Evolutionary conservation across 164 flowering plant species (phyloP).

Genomic region (Annona cherimola): DNA sequence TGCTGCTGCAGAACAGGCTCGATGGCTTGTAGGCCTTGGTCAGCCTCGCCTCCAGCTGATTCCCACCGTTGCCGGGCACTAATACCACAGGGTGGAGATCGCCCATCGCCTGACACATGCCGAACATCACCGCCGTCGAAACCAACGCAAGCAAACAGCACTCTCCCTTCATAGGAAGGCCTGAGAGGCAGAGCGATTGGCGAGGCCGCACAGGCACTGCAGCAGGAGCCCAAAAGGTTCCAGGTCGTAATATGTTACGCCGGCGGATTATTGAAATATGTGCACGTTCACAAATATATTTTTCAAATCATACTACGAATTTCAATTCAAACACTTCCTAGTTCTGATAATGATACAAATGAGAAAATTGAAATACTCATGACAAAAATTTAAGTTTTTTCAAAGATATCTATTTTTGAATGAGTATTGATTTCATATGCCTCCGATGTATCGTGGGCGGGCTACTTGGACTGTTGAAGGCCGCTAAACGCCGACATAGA

Average conservation of each 20-base stretch:
- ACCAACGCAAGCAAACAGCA: background rate
- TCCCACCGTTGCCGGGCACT: constrained; percentile 84
- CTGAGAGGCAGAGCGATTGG: background rate
- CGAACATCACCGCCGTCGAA: constrained; percentile 23
- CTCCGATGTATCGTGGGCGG: background rate
- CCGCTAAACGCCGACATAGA: too few relatives aligned
- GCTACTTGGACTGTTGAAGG: background rate
- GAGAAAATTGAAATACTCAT: too few relatives aligned
- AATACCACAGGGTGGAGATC: constrained; percentile 63
- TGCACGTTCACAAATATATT: background rate
- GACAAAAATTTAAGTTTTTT: too few relatives aligned
- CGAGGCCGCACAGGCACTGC: too few relatives aligned
- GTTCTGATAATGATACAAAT: too few relatives aligned
- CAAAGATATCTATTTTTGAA: background rate
- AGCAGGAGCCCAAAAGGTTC: background rate
- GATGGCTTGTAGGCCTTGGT: constrained; percentile 51
- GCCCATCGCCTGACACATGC: constrained; percentile 27
- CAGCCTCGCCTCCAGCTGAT: constrained; percentile 75
- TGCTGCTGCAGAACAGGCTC: constrained; percentile 40
- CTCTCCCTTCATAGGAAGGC: background rate
- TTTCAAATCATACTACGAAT: background rate
- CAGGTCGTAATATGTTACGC: background rate
- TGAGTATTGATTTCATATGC: too few relatives aligned
- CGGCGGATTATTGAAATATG: background rate
- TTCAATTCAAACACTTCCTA: background rate